These are phyloP conservation scores for Phytopythium aichiense DNA, from an alignment of 352 stramenopile genomes.

Conservation along the genomic window DNA sequence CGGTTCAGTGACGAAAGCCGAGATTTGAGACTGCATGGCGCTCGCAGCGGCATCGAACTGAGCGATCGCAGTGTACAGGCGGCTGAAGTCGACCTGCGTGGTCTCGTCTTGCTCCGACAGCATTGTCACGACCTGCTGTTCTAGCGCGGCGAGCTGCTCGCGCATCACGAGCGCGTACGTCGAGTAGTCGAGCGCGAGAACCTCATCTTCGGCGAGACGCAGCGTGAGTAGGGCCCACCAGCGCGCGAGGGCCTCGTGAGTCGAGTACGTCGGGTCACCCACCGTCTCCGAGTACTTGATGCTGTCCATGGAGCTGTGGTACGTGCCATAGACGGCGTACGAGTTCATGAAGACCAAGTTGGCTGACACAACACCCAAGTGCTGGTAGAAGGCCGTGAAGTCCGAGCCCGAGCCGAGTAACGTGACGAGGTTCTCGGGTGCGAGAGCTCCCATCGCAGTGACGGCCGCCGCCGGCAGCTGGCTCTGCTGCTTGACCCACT, in stretches of 20 bases:
- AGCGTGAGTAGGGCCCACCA: constrained; percentile 40
- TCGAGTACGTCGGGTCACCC: constrained; percentile 38
- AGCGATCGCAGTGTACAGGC: constrained; percentile 36
- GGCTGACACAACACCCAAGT: constrained; percentile 62
- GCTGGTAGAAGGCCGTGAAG: constrained; percentile 69
- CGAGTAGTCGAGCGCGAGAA: constrained; percentile 31
- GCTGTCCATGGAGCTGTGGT: constrained; percentile 77
- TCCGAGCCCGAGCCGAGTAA: constrained; percentile 45
- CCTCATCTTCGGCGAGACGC: constrained; percentile 26
- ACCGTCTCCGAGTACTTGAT: constrained; percentile 46
- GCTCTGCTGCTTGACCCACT: constrained; percentile 21
- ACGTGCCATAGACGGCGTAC: constrained; percentile 39
- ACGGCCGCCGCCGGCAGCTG: background rate
- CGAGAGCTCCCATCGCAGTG: constrained; percentile 12
- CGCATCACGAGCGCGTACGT: constrained; percentile 26
- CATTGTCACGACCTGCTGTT: constrained; percentile 1
- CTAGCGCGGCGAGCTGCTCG: constrained; percentile 16
- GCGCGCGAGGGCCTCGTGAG: constrained; percentile 24
- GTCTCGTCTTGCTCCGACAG: constrained; percentile 4
- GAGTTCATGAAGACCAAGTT: constrained; percentile 43
- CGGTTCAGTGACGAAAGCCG: background rate
- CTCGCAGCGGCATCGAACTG: constrained; percentile 28
- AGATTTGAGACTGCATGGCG: constrained; percentile 21
- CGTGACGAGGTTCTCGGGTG: constrained; percentile 24
- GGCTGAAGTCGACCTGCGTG: constrained; percentile 24